Conservation (phyloP, 306 rosid species). For the Phaseolus lunatus region DNA sequence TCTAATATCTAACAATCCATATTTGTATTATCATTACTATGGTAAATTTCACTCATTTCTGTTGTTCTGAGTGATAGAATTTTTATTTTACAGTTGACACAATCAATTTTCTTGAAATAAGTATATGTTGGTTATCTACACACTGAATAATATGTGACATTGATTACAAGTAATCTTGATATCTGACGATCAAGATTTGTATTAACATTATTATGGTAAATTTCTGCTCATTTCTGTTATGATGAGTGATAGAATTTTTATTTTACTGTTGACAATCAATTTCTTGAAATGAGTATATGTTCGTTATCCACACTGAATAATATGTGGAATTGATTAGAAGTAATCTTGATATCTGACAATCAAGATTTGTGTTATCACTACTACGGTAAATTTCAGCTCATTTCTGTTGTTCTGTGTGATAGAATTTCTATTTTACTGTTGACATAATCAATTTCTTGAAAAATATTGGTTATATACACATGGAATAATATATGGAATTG, state of each 20-base stretch:
- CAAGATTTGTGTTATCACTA: slow-evolving; percentile 2
- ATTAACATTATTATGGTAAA: background rate
- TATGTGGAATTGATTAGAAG: slow-evolving; percentile 2
- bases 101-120: slow-evolving; percentile 3
- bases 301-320: slow-evolving; percentile 9
- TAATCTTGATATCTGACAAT: background rate
- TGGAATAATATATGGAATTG: slow-evolving; percentile 22
- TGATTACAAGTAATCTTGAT: slow-evolving; percentile 15
- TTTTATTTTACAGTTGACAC: slow-evolving; percentile 30
- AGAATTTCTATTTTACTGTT: slow-evolving; percentile 38
- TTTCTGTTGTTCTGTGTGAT: slow-evolving; percentile 26
- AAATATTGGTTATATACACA: slow-evolving; percentile 23
- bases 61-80: slow-evolving; percentile 23
- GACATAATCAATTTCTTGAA: slow-evolving; percentile 10
- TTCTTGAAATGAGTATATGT: slow-evolving; percentile 12
- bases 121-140: slow-evolving; percentile 30
- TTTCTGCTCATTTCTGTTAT: slow-evolving; percentile 27
- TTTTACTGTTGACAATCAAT: slow-evolving; percentile 27
- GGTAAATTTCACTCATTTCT: slow-evolving; percentile 25
- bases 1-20: background rate
- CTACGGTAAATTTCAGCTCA: slow-evolving; percentile 26
- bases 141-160: slow-evolving; percentile 7
- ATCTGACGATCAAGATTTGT: background rate
- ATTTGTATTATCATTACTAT: background rate
- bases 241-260: slow-evolving; percentile 36